Percentiles rank a stretch among this genome's conserved stretches.
phyloP scores from a whole-genome alignment of 1,284 basidiomycete genomes.

The Malassezia brasiliensis region DNA sequence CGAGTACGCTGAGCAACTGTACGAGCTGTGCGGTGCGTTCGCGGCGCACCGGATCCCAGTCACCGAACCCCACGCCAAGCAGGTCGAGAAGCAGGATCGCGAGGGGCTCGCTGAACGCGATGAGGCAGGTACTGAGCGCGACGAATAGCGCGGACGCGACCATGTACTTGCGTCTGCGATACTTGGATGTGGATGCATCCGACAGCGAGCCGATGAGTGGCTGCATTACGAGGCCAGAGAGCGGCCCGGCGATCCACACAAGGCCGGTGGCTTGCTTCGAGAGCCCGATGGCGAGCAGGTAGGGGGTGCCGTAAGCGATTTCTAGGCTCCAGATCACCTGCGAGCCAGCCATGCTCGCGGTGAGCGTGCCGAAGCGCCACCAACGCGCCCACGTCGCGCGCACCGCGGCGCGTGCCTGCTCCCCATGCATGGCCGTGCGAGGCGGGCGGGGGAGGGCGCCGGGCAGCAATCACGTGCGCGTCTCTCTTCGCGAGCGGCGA shows the following conservation, averaged over 20 bases:
- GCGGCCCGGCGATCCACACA: slow-evolving; percentile 90
- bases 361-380: slow-evolving; percentile 44
- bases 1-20: slow-evolving; percentile 63
- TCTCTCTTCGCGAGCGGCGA: background rate
- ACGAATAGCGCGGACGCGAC: slow-evolving; percentile 65
- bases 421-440: background rate
- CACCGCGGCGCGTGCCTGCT: background rate
- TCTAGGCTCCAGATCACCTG: slow-evolving; percentile 88
- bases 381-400: slow-evolving; percentile 4
- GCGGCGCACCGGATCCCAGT: slow-evolving; percentile 71
- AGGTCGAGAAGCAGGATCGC: slow-evolving; percentile 69
- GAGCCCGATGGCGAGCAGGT: slow-evolving; percentile 75
- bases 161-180: slow-evolving; percentile 75
- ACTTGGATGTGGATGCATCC: slow-evolving; percentile 78
- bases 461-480: background rate
- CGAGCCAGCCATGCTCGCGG: slow-evolving; percentile 60
- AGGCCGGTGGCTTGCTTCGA: slow-evolving; percentile 81
- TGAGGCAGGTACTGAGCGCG: slow-evolving; percentile 63
- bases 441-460: background rate
- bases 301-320: slow-evolving; percentile 78
- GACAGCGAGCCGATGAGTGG: slow-evolving; percentile 90
- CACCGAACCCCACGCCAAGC: slow-evolving; percentile 65
- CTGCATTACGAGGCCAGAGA: slow-evolving; percentile 85
- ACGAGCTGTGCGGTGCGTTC: slow-evolving; percentile 21
- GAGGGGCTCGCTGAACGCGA: slow-evolving; percentile 74